Conservation (phyloP, 2,329 filamentous ascomycete species). For the Harringtonia aguacate region DNA sequence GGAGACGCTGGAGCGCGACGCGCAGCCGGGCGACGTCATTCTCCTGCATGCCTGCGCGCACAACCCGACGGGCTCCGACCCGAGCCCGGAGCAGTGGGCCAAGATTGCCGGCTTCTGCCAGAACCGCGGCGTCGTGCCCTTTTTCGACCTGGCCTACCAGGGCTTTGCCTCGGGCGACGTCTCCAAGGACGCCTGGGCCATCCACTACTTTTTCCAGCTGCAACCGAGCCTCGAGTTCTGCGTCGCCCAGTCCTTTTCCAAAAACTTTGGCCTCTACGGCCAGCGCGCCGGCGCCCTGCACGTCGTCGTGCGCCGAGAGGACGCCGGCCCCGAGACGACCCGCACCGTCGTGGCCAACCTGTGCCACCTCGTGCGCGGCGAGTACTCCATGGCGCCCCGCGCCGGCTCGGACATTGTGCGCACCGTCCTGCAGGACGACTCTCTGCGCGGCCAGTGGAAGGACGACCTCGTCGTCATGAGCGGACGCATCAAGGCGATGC, state of each 20-base stretch:
- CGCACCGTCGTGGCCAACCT: constrained; percentile 72
- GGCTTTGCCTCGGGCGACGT: constrained; percentile 92
- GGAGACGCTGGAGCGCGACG: constrained; percentile 54
- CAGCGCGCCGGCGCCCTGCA: constrained; percentile 96
- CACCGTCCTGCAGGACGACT: constrained; percentile 67
- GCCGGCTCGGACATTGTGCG: constrained; percentile 86
- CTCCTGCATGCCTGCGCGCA: constrained; percentile 91
- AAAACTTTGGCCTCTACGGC: constrained; percentile 95
- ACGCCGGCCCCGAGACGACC: constrained; percentile 46
- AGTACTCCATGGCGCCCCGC: constrained; percentile 91
- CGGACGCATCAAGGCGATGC: constrained; percentile 87
- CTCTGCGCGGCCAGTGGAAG: constrained; percentile 83
- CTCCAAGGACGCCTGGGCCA: constrained; percentile 71
- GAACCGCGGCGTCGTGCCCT: constrained; percentile 78
- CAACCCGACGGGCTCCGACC: constrained; percentile 96
- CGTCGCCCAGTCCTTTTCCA: constrained; percentile 87
- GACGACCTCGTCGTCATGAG: constrained; percentile 87
- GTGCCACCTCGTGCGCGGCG: constrained; percentile 84
- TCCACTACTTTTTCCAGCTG: constrained; percentile 85
- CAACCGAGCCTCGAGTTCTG: constrained; percentile 73
- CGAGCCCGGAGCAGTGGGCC: constrained; percentile 87
- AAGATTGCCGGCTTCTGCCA: constrained; percentile 70
- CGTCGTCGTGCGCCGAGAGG: constrained; percentile 68
- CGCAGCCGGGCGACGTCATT: constrained; percentile 64
- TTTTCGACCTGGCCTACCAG: constrained; percentile 97